Percentiles rank a stretch among this genome's conserved stretches.
Evolutionary conservation across 371 early-diverging fungal genomes (phyloP).

Genomic region (Batrachochytrium dendrobatidis): DNA sequence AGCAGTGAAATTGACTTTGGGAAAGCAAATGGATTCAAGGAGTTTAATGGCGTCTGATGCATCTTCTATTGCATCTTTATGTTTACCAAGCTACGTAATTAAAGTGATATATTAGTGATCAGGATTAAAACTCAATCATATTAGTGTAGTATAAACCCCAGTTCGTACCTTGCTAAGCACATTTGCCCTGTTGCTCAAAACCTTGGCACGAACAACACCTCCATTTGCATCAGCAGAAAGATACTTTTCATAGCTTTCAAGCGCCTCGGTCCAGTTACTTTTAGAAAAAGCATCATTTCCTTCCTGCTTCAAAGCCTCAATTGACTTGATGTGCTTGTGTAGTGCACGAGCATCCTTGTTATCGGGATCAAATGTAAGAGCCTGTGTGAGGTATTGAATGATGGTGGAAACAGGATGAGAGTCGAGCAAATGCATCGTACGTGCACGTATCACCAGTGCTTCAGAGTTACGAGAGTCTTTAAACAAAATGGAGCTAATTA

Average conservation of each 20-base stretch:
- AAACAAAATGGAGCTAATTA: conserved; percentile 45
- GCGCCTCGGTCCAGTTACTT: conserved; percentile 54
- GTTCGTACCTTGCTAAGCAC: conserved; percentile 40
- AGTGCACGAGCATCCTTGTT: conserved; percentile 59
- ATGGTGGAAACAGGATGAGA: conserved; percentile 26
- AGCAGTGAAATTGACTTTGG: neutral
- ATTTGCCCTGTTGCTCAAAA: conserved; percentile 74
- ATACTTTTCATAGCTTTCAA: conserved; percentile 62
- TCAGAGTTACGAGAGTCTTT: conserved; percentile 64
- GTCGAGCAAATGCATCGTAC: conserved; percentile 64
- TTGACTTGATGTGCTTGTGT: conserved; percentile 49
- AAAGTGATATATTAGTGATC: too few relatives aligned
- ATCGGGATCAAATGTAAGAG: conserved; percentile 75
- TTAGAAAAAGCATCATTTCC: conserved; percentile 71
- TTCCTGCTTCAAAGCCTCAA: conserved; percentile 61
- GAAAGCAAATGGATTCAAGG: neutral
- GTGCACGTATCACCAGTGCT: conserved; percentile 64
- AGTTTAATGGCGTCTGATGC: neutral
- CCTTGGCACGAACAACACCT: conserved; percentile 57
- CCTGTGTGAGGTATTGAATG: conserved; percentile 31
- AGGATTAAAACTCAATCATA: too few relatives aligned
- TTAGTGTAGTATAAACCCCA: too few relatives aligned
- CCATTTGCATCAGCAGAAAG: conserved; percentile 64
- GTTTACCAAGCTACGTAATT: neutral
- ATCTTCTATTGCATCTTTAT: neutral